These are phyloP conservation scores for Phytophthora crassamura DNA, from an alignment of 352 stramenopile species.

Conservation along the genomic window DNA sequence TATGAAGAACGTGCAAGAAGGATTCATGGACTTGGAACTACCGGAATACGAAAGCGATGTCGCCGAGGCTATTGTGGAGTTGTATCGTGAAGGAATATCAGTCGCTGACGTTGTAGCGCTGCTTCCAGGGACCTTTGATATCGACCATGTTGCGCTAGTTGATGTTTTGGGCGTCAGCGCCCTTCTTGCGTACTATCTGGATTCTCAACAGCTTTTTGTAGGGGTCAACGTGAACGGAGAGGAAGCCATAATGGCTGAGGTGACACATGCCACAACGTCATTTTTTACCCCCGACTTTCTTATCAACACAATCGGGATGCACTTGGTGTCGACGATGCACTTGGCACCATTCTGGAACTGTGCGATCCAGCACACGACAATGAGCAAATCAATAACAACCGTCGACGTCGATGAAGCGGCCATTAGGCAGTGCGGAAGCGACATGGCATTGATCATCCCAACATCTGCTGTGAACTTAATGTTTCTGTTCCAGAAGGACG, in stretches of 20 bases:
- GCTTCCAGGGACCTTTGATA: constrained; percentile 22
- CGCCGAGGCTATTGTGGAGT: constrained; percentile 26
- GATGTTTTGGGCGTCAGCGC: constrained; percentile 31
- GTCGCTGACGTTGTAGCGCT: constrained; percentile 26
- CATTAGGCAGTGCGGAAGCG: constrained; percentile 28
- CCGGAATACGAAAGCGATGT: constrained; percentile 26
- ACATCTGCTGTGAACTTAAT: constrained; percentile 43
- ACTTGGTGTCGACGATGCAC: constrained; percentile 35
- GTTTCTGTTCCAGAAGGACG: constrained; percentile 40
- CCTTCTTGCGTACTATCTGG: constrained; percentile 29
- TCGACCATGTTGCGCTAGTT: constrained; percentile 28
- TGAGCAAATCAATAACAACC: constrained; percentile 32
- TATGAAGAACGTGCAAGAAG: constrained; percentile 38
- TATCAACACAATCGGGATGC: constrained; percentile 36
- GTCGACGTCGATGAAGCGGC: constrained; percentile 19
- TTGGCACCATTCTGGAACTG: constrained; percentile 48
- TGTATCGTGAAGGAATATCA: constrained; percentile 32
- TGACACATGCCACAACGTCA: constrained; percentile 29
- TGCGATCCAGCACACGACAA: constrained; percentile 41
- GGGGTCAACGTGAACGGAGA: constrained; percentile 46
- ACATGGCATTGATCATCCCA: constrained; percentile 25
- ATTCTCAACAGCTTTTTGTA: constrained; percentile 24
- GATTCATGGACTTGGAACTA: constrained; percentile 21
- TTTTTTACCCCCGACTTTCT: constrained; percentile 37
- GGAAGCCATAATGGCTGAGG: constrained; percentile 33